phyloP scores from a whole-genome alignment of 2,329 filamentous ascomycete genomes.

The Monosporascus sp. region DNA sequence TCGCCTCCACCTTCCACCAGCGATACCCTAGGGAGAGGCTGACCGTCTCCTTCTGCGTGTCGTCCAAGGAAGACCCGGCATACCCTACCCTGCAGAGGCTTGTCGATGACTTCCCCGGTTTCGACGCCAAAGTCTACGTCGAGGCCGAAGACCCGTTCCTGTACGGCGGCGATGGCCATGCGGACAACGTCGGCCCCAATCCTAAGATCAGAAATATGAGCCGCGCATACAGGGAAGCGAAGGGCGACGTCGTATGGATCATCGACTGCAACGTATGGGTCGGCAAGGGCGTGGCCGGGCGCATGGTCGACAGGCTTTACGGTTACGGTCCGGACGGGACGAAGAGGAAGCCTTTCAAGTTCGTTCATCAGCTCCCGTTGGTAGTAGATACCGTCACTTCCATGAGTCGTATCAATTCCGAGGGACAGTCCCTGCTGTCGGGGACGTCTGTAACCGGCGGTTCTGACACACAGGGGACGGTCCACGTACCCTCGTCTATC shows the following conservation, averaged over 20 bases:
- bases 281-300: slow-evolving; percentile 67
- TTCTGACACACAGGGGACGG: slow-evolving; percentile 24
- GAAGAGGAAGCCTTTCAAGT: slow-evolving; percentile 64
- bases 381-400: slow-evolving; percentile 65
- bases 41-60: slow-evolving; percentile 77
- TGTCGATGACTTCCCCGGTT: slow-evolving; percentile 64
- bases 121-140: slow-evolving; percentile 68
- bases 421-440: slow-evolving; percentile 28
- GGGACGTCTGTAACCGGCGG: slow-evolving; percentile 28
- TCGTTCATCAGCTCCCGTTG: slow-evolving; percentile 89
- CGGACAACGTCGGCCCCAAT: slow-evolving; percentile 74
- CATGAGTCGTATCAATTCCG: slow-evolving; percentile 20
- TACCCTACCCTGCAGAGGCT: slow-evolving; percentile 68
- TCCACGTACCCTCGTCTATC: slow-evolving; percentile 20
- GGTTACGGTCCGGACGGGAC: slow-evolving; percentile 54
- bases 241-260: slow-evolving; percentile 86
- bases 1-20: slow-evolving; percentile 79
- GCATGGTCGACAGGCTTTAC: slow-evolving; percentile 84
- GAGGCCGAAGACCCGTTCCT: slow-evolving; percentile 77
- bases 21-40: slow-evolving; percentile 72
- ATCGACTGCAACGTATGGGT: slow-evolving; percentile 98
- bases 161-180: slow-evolving; percentile 44
- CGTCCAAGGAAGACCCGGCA: slow-evolving; percentile 68
- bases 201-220: slow-evolving; percentile 99
- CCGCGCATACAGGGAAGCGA: slow-evolving; percentile 82